A percentile compares a stretch with the other conserved stretches of the same genome.
phyloP scores from a whole-genome alignment of 2,329 filamentous ascomycete genomes.

The Monosporascus sp. region DNA sequence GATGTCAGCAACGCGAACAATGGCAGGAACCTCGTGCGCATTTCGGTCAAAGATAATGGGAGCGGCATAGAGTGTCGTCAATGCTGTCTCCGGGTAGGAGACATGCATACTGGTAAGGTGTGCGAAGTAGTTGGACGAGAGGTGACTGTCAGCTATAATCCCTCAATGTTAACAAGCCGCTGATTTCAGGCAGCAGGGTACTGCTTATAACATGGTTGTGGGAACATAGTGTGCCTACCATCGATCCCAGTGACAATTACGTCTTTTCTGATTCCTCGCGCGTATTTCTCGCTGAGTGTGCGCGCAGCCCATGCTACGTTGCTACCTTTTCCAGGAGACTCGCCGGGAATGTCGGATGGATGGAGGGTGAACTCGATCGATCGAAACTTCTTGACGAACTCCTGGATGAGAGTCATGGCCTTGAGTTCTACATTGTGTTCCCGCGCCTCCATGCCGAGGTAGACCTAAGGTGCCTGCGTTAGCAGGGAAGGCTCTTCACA shows the following conservation, averaged over 20 bases:
- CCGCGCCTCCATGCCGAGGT: constrained; percentile 67
- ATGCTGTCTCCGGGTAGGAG: constrained; percentile 52
- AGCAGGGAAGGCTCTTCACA: background rate
- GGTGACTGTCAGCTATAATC: constrained; percentile 61
- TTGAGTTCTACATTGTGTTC: constrained; percentile 58
- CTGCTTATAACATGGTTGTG: too few species aligned
- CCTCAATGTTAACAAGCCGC: too few species aligned
- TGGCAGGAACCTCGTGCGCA: constrained; percentile 59
- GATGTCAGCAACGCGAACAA: constrained; percentile 67
- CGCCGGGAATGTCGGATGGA: constrained; percentile 58
- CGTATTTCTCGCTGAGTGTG: constrained; percentile 58
- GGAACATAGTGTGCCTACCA: constrained; percentile 42
- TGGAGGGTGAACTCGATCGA: constrained; percentile 64
- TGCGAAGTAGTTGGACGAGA: constrained; percentile 63
- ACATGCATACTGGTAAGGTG: constrained; percentile 60
- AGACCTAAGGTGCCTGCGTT: constrained; percentile 45
- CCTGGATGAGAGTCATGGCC: constrained; percentile 55
- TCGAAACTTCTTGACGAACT: constrained; percentile 60
- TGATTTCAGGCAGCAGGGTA: too few species aligned
- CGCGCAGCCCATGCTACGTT: constrained; percentile 68
- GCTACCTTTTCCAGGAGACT: constrained; percentile 70
- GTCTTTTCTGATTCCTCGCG: constrained; percentile 47
- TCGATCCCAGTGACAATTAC: constrained; percentile 69
- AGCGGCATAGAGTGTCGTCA: constrained; percentile 61
- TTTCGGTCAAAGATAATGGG: constrained; percentile 73